Conservation (phyloP, 2,329 filamentous ascomycete genomes). For the Dissoconium aciculare region DNA sequence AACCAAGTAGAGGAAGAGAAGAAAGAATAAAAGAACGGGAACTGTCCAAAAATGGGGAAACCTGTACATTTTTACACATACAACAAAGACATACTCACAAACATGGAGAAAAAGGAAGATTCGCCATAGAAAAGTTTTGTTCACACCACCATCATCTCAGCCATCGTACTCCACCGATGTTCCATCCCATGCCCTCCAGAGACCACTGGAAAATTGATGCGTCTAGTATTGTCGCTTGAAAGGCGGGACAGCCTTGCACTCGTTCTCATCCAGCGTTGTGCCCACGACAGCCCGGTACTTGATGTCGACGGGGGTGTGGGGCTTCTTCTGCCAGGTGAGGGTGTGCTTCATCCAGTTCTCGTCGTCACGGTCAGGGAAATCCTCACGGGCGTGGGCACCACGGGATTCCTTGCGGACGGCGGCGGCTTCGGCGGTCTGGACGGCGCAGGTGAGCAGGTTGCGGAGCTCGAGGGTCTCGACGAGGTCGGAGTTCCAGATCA, state of each 20-base stretch:
- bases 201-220: background rate
- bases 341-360: constrained; percentile 99
- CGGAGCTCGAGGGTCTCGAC: constrained; percentile 91
- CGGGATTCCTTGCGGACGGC: constrained; percentile 93
- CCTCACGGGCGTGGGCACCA: constrained; percentile 92
- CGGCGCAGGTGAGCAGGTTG: constrained; percentile 89
- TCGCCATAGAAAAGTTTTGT: too few species aligned
- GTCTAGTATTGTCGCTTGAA: constrained; percentile 85
- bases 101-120: too few species aligned
- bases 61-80: too few species aligned
- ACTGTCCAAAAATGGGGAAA: too few species aligned
- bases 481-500: constrained; percentile 99
- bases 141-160: too few species aligned
- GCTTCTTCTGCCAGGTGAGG: constrained; percentile 84
- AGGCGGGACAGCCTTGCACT: constrained; percentile 91
- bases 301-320: constrained; percentile 75
- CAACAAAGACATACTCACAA: too few species aligned
- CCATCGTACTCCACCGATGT: too few species aligned
- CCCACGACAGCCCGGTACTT: constrained; percentile 71
- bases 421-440: constrained; percentile 81
- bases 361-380: constrained; percentile 90
- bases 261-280: constrained; percentile 78
- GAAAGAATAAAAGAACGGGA: too few species aligned
- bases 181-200: too few species aligned
- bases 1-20: too few species aligned